A percentile compares a stretch with the other conserved stretches of the same genome.
Evolutionary conservation across 176 grass and related monocot species (phyloP).

Genomic region (Lolium perenne): DNA sequence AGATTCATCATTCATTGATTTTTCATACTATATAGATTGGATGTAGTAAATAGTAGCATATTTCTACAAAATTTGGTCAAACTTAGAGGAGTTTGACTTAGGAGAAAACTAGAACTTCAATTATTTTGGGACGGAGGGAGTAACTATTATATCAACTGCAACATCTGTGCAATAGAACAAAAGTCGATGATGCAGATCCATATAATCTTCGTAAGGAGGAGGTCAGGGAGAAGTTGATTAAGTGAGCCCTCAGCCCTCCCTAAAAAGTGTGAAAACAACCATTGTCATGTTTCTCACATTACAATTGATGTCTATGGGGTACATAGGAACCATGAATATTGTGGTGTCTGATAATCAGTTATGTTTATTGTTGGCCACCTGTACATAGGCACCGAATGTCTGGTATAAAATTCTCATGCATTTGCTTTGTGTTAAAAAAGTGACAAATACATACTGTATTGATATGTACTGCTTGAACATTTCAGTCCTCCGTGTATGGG

Average conservation of each 20-base stretch:
- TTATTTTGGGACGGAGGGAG: too few relatives aligned
- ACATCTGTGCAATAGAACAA: background rate
- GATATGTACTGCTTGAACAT: slow-evolving; percentile 45
- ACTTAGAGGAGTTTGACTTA: too few relatives aligned
- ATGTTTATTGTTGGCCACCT: slow-evolving; percentile 29
- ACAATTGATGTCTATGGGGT: background rate
- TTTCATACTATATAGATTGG: too few relatives aligned
- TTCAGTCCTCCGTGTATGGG: slow-evolving; percentile 98
- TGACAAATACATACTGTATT: slow-evolving; percentile 2
- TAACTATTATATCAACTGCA: slow-evolving; percentile 26
- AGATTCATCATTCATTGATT: too few relatives aligned
- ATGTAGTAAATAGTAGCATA: too few relatives aligned
- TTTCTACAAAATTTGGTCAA: too few relatives aligned
- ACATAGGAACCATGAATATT: slow-evolving; percentile 12
- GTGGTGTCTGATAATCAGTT: slow-evolving; percentile 17
- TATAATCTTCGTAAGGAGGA: slow-evolving; percentile 22
- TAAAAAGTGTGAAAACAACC: background rate
- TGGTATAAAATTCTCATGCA: slow-evolving; percentile 6
- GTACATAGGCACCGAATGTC: slow-evolving; percentile 14
- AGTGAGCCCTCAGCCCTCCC: background rate
- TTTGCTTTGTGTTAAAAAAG: slow-evolving; percentile 18
- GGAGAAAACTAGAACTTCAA: too few relatives aligned
- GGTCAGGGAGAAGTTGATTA: slow-evolving; percentile 4
- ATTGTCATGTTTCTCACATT: slow-evolving; percentile 34
- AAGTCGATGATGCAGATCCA: slow-evolving; percentile 1